Evolutionary conservation across 2,329 filamentous ascomycete species (phyloP), one percentile per base, ranked within the genome.

Genomic region (Fusarium ambrosium): DNA sequence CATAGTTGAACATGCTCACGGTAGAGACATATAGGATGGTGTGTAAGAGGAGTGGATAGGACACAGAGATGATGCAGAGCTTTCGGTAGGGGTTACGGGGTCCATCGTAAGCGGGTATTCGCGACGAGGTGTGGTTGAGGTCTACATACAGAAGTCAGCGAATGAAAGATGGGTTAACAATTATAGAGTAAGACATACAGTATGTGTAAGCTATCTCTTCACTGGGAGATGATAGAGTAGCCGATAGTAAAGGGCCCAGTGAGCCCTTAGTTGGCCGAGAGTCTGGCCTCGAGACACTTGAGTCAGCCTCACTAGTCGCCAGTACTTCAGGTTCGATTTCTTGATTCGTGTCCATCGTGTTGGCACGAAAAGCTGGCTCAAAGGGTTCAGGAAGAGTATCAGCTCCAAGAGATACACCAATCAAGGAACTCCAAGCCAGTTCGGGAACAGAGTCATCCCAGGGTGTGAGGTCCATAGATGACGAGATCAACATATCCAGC

Each of bases 1-100:
- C 66, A 34, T 64, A 58, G 51, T 68, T 68, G 32, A 51, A 68
- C 66, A 68, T 68, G 53, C 62, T 68, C 8, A 68, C 61, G 7
- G 66, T 68, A 2, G 66, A 64, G 18, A 68, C 53, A 24, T 64
- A 58, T 13, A 68, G 61, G 3, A 68, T 68, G 4, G 66, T 64
- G 62, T 68, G 66, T 8, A 64, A 34, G 2, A 68, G 53, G 8
- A 68, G 53, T 4, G 66, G 66, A 20, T 68, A 68, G 6, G 56
- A 41, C 4, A 59, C 34, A 4, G 56, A 37, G 11, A 59, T 22
- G 10, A 59, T 14, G 14, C 56, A 59, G 36, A 59, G 56, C 6
- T 41, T 59, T 6, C 56, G 56, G 14, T 59, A 59, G 6, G 56
- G 56, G 22, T 59, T 59, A 4, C 20, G 36, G 6, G 56, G 56